Percentiles rank a stretch among this genome's conserved stretches.
These are phyloP conservation scores for Ogataea parapolymorpha DNA, from an alignment of 805 yeast species.

Conservation along the genomic window DNA sequence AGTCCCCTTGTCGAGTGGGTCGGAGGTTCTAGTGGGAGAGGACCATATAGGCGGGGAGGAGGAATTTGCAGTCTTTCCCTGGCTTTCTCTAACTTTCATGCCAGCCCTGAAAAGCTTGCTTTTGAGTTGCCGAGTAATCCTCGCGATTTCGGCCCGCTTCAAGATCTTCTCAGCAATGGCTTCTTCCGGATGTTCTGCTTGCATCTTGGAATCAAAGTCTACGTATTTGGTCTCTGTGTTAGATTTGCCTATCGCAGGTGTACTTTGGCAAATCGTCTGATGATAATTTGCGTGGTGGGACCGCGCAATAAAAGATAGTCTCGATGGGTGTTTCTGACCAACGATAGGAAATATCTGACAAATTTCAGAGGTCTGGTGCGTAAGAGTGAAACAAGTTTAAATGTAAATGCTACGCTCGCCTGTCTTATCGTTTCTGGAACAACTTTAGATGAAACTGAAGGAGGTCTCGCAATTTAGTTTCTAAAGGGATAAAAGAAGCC, in stretches of 20 bases:
- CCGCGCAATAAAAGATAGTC: too few species aligned
- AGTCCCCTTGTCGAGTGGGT: background rate
- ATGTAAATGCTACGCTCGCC: background rate
- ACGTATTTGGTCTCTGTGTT: too few species aligned
- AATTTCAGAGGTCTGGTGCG: too few species aligned
- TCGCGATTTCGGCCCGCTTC: slow-evolving; percentile 44
- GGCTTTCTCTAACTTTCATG: slow-evolving; percentile 33
- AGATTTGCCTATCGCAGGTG: background rate
- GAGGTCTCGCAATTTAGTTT: slow-evolving; percentile 1
- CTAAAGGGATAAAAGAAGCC: slow-evolving; percentile 15
- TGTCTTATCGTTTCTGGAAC: background rate
- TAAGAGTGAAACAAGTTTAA: background rate
- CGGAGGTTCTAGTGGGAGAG: slow-evolving; percentile 15
- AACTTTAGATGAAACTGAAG: background rate
- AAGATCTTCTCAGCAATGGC: slow-evolving; percentile 42
- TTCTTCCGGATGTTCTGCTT: slow-evolving; percentile 30
- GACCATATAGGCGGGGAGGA: slow-evolving; percentile 18
- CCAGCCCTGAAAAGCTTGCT: slow-evolving; percentile 41
- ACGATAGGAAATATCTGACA: too few species aligned
- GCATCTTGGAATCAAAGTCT: slow-evolving; percentile 11
- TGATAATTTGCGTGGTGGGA: too few species aligned
- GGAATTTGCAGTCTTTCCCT: slow-evolving; percentile 17
- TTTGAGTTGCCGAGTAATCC: slow-evolving; percentile 43
- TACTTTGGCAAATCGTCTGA: background rate
- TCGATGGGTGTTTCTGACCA: too few species aligned